Base-by-base conservation (phyloP, 805 yeast species). In the Saccharomyces jurei region DNA sequence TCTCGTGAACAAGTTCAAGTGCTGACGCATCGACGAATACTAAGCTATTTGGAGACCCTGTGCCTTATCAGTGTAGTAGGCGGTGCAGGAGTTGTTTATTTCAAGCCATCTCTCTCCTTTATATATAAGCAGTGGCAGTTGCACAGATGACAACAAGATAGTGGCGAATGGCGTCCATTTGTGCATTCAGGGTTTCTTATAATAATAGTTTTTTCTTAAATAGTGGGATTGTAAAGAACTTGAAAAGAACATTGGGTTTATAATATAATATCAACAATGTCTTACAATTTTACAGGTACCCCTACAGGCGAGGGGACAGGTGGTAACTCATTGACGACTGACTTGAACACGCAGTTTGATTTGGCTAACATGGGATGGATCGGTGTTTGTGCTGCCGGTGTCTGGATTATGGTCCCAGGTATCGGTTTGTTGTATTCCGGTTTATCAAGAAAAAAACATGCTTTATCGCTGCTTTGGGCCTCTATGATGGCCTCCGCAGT, bases 371-470 rank as follows among this genome's bases (percentile, higher is more conserved):
- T 87, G 88, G 89, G 82, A 4, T 90, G 96, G 95, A 79, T 89
- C 54, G 89, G 84, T 69, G 78, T 81, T 5, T 78, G 89, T n/a
- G 84, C 83, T 8, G 84, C 81, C 25, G 77, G 94, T 55, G 98
- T 92, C 57, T 91, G 95, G 90, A 82, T 92, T 64, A 94, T 92
- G 97, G 74, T 90, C 63, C 97, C 98, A 41, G 99, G 99, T 58
- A 85, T 94, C 52, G 99, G 98, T 57, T 74, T 94, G 53, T 76
- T 92, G 59, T 92, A 92, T 73, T 89, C 96, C 36, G 99, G 99
- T 60, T 75, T 94, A 58, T 84, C 96, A 14, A 83, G 99, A 72
- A 92, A 92, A 72, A 89, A 91, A 72, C 97, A 94, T 65, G 96
- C 97, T n/a, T 75, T 94, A 53, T 88, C 97, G 6, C 77, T 94